Evolutionary conservation across 345 rosid genomes (phyloP), one percentile per base, ranked within the genome.

Genomic region (Boechera stricta): DNA sequence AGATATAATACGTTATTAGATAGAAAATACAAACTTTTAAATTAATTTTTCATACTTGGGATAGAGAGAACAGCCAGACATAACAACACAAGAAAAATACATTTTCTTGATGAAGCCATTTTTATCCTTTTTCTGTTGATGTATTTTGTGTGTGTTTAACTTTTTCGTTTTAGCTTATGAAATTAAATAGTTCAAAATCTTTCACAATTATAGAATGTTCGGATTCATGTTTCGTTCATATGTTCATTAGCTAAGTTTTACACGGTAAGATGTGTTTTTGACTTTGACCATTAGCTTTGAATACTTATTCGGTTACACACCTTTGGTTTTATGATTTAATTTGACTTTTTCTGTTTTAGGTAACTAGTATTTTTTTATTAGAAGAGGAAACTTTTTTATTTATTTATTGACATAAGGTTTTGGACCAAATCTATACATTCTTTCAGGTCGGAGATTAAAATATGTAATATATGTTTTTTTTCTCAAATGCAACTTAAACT

Each of bases 81-180:
- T 28, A 55, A 16, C 4, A 56, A 56, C 32, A 56, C 12, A 29
- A 56, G 42, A 18, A 57, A 44, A 12, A 29, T 3, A 31, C 44
- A 56, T 42, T 11, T 69, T 10, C 63, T 28, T 41, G 52, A 54
- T 39, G 49, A 55, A 3, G 6, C 6, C 70, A 48, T 66, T 48
- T 31, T 16, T 3, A 48, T 48, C 33, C 13, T 21, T 67, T 11
- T 35, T 35, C 1, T 51, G 21, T 54, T 7, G 44, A 6, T 24
- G 29, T 24, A 36, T 48, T 31, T 3, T 33, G 6, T 48, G 24
- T 21, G 24, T 21, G 24, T 21, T 21, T 21, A 21, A 21, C 24
- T 21, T 0, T 12, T 24, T 7, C 13, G 10, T 0, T 36, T 54
- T 15, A 31, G 11, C 16, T 26, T 39, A 33, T 9, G 28, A 10